Evolutionary conservation across 1,139 yeast species (phyloP).

Genomic region (Saccharomycopsis crataegensis): DNA sequence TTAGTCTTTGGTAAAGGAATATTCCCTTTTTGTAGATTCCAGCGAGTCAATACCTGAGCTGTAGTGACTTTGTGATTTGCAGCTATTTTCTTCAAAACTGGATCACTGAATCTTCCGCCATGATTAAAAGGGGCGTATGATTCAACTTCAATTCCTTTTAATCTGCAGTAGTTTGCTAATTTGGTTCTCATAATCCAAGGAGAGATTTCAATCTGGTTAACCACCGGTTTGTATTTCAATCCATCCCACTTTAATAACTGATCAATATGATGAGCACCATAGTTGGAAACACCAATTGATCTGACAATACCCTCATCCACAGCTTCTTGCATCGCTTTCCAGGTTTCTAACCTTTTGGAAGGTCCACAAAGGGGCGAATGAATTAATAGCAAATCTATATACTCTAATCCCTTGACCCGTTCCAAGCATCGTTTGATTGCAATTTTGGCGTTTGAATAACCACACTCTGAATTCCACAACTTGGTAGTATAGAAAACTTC

Average conservation of each 20-base stretch:
- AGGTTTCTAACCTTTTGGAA: slow-evolving; percentile 44
- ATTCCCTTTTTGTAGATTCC: slow-evolving; percentile 55
- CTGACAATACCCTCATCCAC: slow-evolving; percentile 48
- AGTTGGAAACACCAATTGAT: slow-evolving; percentile 64
- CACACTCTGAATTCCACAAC: slow-evolving; percentile 30
- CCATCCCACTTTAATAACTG: slow-evolving; percentile 49
- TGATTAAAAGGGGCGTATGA: slow-evolving; percentile 71
- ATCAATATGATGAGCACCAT: slow-evolving; percentile 52
- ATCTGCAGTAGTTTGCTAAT: slow-evolving; percentile 46
- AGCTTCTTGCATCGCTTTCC: slow-evolving; percentile 58
- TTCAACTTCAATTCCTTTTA: slow-evolving; percentile 46
- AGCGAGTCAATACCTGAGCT: slow-evolving; percentile 40
- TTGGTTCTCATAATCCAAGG: slow-evolving; percentile 73
- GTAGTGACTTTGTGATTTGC: slow-evolving; percentile 29
- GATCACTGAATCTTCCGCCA: slow-evolving; percentile 45
- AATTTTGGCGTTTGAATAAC: slow-evolving; percentile 34
- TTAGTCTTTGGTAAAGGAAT: slow-evolving; percentile 68
- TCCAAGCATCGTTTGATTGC: slow-evolving; percentile 31
- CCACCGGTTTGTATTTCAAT: slow-evolving; percentile 49
- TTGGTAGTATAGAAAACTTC: slow-evolving; percentile 32
- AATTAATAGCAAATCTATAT: slow-evolving; percentile 43
- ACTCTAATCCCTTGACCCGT: slow-evolving; percentile 27
- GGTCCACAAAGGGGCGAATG: slow-evolving; percentile 58
- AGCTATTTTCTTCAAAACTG: slow-evolving; percentile 36
- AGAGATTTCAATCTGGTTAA: slow-evolving; percentile 63